Base-by-base conservation (phyloP, 73 alveolate genomes). In the Loxodes magnus region DNA sequence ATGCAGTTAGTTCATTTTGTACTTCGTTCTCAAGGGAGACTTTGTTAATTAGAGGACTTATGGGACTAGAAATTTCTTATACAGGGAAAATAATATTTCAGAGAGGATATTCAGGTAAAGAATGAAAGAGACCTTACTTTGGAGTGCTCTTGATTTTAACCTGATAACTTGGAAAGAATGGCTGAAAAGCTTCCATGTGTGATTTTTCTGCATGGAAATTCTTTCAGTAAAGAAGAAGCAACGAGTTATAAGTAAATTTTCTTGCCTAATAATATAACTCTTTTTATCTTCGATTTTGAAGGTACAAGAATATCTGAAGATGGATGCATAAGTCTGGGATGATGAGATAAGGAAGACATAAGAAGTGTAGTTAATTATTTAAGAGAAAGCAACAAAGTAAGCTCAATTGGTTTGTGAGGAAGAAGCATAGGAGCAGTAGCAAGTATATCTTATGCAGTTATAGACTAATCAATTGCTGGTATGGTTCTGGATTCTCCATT, bases 351-450 rank as follows among this genome's bases (percentile, higher is more conserved):
- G 64, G 71, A 77, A 43, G 98, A 89, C 65, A 76, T 87, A 0
- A 56, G 63, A 36, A 51, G 61, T 7, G 60, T 86, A 3, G 71
- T 89, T 27, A 92, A 80, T 38, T 83, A 85, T 46, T 53, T 89
- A n/a, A 77, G 84, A 42, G 56, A 48, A 9, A 16, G 61, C 20
- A 84, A 90, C 0, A 87, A 79, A 29, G 97, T 89, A 0, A 50
- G 87, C 23, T 55, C 51, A 29, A 81, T 89, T 25, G 94, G 94
- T 2, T 41, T 89, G 23, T 89, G 96, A 96, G 98, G 98, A 20
- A 75, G 98, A 51, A 79, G 95, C 30, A 89, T 89, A 96, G 96
- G 98, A 7, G 98, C 98, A 10, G 98, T 88, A 2, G 86, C 96
- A 4, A 84, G 96, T 3, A 61, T 89, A 25, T 44, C 86, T 67